Evolutionary conservation across 805 yeast genomes (phyloP).

Genomic region (Hanseniaspora osmophila): DNA sequence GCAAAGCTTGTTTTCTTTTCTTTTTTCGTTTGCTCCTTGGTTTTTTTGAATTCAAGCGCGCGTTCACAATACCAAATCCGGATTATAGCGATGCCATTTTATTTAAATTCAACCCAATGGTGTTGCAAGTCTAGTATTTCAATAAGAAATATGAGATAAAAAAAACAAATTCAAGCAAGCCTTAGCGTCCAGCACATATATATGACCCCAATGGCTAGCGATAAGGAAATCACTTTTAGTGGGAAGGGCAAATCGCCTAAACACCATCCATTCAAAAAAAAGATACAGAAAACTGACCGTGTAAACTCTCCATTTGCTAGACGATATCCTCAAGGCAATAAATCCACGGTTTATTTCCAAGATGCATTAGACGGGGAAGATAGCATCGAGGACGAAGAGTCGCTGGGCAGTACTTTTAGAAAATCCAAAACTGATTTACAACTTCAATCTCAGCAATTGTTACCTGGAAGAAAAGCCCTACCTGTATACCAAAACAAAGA

Average conservation of each 20-base stretch:
- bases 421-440: conserved; percentile 21
- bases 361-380: conserved; percentile 21
- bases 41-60: no score
- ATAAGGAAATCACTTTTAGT: no score
- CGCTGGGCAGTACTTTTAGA: conserved; percentile 8
- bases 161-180: no score
- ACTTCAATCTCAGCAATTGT: conserved; percentile 28
- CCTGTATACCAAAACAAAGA: conserved; percentile 69
- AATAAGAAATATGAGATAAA: no score
- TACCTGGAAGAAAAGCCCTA: conserved; percentile 39
- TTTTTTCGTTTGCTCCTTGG: neutral
- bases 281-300: neutral
- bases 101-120: no score
- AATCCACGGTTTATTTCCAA: neutral
- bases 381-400: conserved; percentile 11
- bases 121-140: no score
- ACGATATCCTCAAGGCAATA: no score
- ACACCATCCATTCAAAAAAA: neutral
- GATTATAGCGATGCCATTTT: neutral
- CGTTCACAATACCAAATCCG: neutral
- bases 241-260: neutral
- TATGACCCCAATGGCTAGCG: no score
- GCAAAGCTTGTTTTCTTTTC: neutral
- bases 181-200: no score
- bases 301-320: neutral